Evolutionary conservation across 2,329 filamentous ascomycete species (phyloP), one percentile per base, ranked within the genome.

Genomic region (Ophiosphaerella herpotricha): DNA sequence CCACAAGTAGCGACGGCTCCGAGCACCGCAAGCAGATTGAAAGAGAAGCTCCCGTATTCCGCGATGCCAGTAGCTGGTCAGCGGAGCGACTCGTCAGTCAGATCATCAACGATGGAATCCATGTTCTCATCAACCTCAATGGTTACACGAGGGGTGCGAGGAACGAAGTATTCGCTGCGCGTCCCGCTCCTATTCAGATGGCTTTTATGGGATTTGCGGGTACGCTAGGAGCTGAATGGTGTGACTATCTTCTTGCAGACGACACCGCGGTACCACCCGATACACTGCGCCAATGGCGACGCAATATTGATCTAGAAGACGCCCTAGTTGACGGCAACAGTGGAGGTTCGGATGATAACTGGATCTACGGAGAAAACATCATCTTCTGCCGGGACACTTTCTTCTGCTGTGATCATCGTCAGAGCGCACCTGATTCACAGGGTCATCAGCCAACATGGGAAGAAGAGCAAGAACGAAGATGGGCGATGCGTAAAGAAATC

Each of bases 121-220:
- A 99, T 68, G 94, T 99, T 36, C 81, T 99, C 16, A 86, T 99
- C 63, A 99, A 99, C 58, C 81, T 99, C n/a, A 99, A 99, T 64
- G 94, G 94, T 9, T 99, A 99, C 72, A 99, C 94, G 0, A 84
- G 94, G 46, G 94, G 94, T 26, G 94, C 94, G n/a, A 85, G 92
- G 21, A 99, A 99, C 63, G 94, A 99, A 69, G 88, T 99, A 4
- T 99, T 99, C 71, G 94, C 94, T 18, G 94, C 94, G 18, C 85
- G 95, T 23, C 91, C 94, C 13, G 91, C 92, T 2, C 94, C 94
- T 0, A 91, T 99, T 37, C 94, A 99, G 60, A 99, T 99, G 94
- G 96, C 94, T 0, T 99, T 99, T 67, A 99, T 99, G 94, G 94
- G 94, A 0, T 99, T 99, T 70, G 94, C 94, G 0, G 94, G 94